These are phyloP conservation scores for Trifolium pratense DNA, from an alignment of 306 rosid genomes.

Conservation along the genomic window DNA sequence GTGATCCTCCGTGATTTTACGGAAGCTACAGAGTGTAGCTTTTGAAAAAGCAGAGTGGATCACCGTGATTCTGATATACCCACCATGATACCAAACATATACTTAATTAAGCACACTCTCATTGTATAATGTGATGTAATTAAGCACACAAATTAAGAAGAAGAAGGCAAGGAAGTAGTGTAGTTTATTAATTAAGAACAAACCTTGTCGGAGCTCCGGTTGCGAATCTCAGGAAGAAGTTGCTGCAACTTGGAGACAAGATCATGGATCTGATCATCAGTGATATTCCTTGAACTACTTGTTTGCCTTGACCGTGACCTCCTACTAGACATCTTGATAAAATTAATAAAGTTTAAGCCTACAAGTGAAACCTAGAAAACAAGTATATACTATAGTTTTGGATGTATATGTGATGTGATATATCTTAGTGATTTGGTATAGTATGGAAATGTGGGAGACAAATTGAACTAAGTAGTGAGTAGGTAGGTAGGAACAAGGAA, in stretches of 20 bases:
- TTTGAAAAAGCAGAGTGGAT: too few species aligned
- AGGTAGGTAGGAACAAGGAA: not conserved
- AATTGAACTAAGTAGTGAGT: not conserved
- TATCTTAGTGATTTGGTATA: not conserved
- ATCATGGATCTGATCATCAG: constrained; percentile 95
- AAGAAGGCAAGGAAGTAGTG: not conserved
- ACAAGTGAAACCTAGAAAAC: not conserved
- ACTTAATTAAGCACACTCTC: too few species aligned
- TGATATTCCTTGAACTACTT: constrained; percentile 70
- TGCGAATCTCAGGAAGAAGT: constrained; percentile 94
- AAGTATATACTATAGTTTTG: not conserved
- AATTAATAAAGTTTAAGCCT: not conserved
- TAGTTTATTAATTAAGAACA: not conserved
- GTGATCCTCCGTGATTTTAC: too few species aligned
- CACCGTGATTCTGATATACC: too few species aligned
- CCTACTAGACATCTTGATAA: constrained; percentile 45
- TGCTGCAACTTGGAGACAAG: constrained; percentile 94
- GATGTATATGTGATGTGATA: not conserved
- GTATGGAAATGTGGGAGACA: constrained; percentile 2
- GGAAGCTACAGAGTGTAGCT: too few species aligned
- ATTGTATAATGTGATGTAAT: not conserved
- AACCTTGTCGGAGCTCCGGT: constrained; percentile 83
- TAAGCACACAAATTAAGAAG: not conserved
- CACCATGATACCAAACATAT: too few species aligned
- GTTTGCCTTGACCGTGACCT: constrained; percentile 75